Conservation (phyloP, 768 basidiomycete species). For the Podaxis mareebaensis region DNA sequence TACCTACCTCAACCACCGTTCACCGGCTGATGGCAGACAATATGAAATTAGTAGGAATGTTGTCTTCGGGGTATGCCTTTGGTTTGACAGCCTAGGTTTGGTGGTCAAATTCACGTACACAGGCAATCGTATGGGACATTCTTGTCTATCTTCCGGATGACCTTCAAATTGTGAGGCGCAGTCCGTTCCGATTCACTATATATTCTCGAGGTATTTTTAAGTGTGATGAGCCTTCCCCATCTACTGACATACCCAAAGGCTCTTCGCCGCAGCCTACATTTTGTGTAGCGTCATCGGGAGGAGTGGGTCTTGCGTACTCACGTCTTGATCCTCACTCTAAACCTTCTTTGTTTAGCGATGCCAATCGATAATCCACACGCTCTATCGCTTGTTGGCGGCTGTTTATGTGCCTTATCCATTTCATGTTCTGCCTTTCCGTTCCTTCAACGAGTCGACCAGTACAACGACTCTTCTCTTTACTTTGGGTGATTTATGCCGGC, state of each 20-base stretch:
- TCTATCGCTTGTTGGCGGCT: not conserved
- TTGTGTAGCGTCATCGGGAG: not conserved
- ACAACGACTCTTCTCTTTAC: slow-evolving; percentile 24
- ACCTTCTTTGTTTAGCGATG: not conserved
- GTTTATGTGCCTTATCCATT: not conserved
- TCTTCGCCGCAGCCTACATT: not conserved
- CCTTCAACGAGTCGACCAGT: slow-evolving; percentile 29
- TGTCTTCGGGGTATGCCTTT: not conserved
- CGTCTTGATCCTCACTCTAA: not conserved
- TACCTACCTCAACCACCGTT: slow-evolving; percentile 3
- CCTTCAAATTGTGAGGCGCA: not conserved
- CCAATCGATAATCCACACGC: not conserved
- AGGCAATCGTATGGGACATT: not conserved
- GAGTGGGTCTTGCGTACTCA: not conserved
- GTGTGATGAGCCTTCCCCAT: not conserved
- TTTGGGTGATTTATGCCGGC: slow-evolving; percentile 29
- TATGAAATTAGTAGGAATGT: not conserved
- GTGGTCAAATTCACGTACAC: not conserved
- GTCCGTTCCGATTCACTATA: not conserved
- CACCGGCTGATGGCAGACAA: not conserved
- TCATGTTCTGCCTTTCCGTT: slow-evolving; percentile 27
- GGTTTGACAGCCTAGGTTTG: not conserved
- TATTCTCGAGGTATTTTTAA: not conserved
- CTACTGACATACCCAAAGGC: not conserved
- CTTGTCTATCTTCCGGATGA: not conserved